Percentiles rank a stretch among this genome's conserved stretches.
Conservation (phyloP, 768 basidiomycete species). For the Piloderma croceum region DNA sequence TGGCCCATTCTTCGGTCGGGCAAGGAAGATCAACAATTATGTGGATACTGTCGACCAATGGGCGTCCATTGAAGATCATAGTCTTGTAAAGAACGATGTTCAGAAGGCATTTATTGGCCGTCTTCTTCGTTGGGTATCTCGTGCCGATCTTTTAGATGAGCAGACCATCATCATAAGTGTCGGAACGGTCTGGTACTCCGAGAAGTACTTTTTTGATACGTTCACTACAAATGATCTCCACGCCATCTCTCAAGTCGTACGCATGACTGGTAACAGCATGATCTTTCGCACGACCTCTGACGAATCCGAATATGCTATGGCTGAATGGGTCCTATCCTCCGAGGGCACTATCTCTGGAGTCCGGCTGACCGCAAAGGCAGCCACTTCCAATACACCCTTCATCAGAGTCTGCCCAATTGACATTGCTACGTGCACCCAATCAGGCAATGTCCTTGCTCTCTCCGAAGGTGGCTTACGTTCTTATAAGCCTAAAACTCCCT, state of each 20-base stretch:
- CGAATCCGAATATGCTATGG: slow-evolving; percentile 33
- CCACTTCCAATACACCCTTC: slow-evolving; percentile 31
- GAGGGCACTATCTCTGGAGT: slow-evolving; percentile 33
- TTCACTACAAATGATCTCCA: slow-evolving; percentile 33
- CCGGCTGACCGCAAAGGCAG: slow-evolving; percentile 30
- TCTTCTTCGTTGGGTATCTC: slow-evolving; percentile 32
- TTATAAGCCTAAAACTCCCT: slow-evolving; percentile 27
- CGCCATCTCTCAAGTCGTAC: slow-evolving; percentile 27
- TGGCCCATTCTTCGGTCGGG: slow-evolving; percentile 31
- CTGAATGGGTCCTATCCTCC: slow-evolving; percentile 34
- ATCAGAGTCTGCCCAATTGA: slow-evolving; percentile 34
- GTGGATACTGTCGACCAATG: slow-evolving; percentile 31
- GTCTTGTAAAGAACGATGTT: slow-evolving; percentile 28
- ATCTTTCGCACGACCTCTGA: slow-evolving; percentile 32
- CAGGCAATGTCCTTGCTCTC: slow-evolving; percentile 28
- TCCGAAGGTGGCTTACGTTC: slow-evolving; percentile 36
- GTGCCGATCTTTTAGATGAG: slow-evolving; percentile 26
- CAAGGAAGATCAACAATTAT: slow-evolving; percentile 26
- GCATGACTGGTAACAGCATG: slow-evolving; percentile 28
- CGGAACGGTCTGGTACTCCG: slow-evolving; percentile 27
- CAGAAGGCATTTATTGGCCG: slow-evolving; percentile 26
- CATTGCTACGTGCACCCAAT: slow-evolving; percentile 29
- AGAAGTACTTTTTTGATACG: slow-evolving; percentile 34
- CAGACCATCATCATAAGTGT: slow-evolving; percentile 35
- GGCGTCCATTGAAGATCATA: slow-evolving; percentile 30